These are phyloP conservation scores for Pichia gijzeniarum DNA, from an alignment of 805 yeast species.

Conservation along the genomic window DNA sequence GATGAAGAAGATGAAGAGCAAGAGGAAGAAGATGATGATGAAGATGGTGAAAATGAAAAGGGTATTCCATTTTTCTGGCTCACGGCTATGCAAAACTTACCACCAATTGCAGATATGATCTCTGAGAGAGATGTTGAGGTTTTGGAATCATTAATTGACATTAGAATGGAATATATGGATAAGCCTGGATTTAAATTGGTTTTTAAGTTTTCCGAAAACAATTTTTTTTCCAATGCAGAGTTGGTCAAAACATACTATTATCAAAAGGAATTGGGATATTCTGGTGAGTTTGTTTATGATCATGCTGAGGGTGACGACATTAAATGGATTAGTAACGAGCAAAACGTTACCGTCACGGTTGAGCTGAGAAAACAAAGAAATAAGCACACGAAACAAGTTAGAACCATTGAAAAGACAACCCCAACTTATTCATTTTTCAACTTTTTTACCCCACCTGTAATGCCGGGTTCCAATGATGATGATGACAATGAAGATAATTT, in stretches of 20 bases:
- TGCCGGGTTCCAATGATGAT: slow-evolving; percentile 38
- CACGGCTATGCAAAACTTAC: slow-evolving; percentile 85
- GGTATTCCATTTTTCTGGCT: slow-evolving; percentile 97
- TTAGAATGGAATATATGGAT: slow-evolving; percentile 72
- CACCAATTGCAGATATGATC: slow-evolving; percentile 73
- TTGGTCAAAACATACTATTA: slow-evolving; percentile 86
- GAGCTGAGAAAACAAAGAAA: slow-evolving; percentile 97
- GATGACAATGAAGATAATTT: slow-evolving; percentile 38
- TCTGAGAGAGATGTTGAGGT: slow-evolving; percentile 89
- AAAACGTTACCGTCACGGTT: slow-evolving; percentile 76
- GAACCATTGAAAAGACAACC: slow-evolving; percentile 89
- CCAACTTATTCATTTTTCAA: slow-evolving; percentile 95
- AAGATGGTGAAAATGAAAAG: slow-evolving; percentile 35
- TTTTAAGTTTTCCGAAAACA: slow-evolving; percentile 73
- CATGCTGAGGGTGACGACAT: slow-evolving; percentile 90
- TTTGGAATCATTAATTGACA: slow-evolving; percentile 57
- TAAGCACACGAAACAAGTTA: slow-evolving; percentile 90
- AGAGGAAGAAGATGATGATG: slow-evolving; percentile 36
- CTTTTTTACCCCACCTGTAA: slow-evolving; percentile 90
- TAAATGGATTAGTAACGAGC: slow-evolving; percentile 74
- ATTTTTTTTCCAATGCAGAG: slow-evolving; percentile 64
- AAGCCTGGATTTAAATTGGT: slow-evolving; percentile 85
- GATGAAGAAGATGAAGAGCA: slow-evolving; percentile 37
- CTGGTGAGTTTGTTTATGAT: slow-evolving; percentile 95
- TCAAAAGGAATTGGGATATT: slow-evolving; percentile 88